A percentile compares a stretch with the other conserved stretches of the same genome.
Evolutionary conservation across 176 grass and related monocot species (phyloP).

Genomic region (Themeda triandra): DNA sequence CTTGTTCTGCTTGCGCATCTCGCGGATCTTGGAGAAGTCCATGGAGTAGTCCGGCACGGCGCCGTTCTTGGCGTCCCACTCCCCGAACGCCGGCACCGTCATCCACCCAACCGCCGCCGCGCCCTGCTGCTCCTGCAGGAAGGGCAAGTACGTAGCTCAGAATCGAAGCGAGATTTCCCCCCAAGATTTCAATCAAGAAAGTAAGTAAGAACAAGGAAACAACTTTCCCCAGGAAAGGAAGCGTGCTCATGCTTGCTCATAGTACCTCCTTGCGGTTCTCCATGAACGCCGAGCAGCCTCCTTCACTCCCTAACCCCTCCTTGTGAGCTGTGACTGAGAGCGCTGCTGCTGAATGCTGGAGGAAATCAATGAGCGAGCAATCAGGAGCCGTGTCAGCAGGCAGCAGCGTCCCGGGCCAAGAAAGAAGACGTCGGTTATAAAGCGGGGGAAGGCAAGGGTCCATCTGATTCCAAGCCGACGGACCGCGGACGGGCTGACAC

Average conservation of each 20-base stretch:
- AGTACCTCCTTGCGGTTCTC: constrained; percentile 65
- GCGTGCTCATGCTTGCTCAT: neutral
- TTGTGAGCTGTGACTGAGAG: too few species aligned
- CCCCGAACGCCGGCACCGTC: constrained; percentile 78
- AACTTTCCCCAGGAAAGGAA: neutral
- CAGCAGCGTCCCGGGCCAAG: neutral
- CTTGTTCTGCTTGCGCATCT: constrained; percentile 90
- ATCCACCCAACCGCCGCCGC: constrained; percentile 43
- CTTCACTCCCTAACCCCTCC: neutral
- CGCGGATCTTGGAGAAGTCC: constrained; percentile 89
- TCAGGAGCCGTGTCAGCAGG: neutral
- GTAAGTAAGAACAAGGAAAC: neutral
- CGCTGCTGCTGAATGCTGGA: neutral
- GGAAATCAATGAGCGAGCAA: too few species aligned
- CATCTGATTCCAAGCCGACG: neutral
- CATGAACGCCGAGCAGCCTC: constrained; percentile 18
- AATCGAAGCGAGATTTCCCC: neutral
- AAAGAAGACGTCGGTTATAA: neutral
- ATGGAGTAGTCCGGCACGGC: constrained; percentile 77
- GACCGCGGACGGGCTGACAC: neutral
- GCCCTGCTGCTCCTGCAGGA: constrained; percentile 8
- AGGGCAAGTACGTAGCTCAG: neutral
- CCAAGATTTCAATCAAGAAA: neutral
- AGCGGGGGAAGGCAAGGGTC: neutral
- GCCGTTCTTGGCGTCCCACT: constrained; percentile 86